These are phyloP conservation scores for Tardiomyces digboiensis DNA, from an alignment of 1,139 yeast species.

Conservation along the genomic window DNA sequence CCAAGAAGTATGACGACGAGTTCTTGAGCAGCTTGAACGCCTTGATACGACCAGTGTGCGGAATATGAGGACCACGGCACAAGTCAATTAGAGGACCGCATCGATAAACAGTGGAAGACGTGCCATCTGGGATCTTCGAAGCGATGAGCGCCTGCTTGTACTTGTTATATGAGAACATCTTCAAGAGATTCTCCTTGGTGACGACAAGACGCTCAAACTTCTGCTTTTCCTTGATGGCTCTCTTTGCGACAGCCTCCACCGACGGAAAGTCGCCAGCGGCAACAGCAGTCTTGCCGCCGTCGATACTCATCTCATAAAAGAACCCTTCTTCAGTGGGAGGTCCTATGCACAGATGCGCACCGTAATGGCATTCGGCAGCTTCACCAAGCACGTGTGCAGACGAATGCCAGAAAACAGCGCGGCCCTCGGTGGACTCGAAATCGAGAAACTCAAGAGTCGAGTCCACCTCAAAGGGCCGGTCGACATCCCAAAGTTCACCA, in stretches of 20 bases:
- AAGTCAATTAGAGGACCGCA: slow-evolving; percentile 97
- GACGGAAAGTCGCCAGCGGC: slow-evolving; percentile 75
- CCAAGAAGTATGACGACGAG: slow-evolving; percentile 94
- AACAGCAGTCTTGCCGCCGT: slow-evolving; percentile 66
- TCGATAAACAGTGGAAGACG: slow-evolving; percentile 93
- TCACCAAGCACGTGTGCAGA: slow-evolving; percentile 98
- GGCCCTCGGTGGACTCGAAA: slow-evolving; percentile 84
- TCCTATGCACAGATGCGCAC: slow-evolving; percentile 87
- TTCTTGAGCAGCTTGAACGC: slow-evolving; percentile 91
- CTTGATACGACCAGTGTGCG: slow-evolving; percentile 95
- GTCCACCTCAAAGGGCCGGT: slow-evolving; percentile 82
- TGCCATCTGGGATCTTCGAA: slow-evolving; percentile 92
- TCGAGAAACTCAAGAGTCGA: slow-evolving; percentile 63
- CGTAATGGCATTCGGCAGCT: slow-evolving; percentile 93
- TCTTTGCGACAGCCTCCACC: slow-evolving; percentile 81
- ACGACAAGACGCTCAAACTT: slow-evolving; percentile 89
- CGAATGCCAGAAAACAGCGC: slow-evolving; percentile 97
- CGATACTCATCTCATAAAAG: slow-evolving; percentile 93
- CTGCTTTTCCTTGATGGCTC: slow-evolving; percentile 93
- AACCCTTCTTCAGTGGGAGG: slow-evolving; percentile 99
- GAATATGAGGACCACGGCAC: slow-evolving; percentile 98
- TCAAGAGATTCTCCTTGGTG: slow-evolving; percentile 82
- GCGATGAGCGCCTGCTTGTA: slow-evolving; percentile 84
- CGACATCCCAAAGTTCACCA: slow-evolving; percentile 91
- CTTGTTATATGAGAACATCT: slow-evolving; percentile 94